Conservation (phyloP, 768 basidiomycete species). For the Phaeotremella fagi region DNA sequence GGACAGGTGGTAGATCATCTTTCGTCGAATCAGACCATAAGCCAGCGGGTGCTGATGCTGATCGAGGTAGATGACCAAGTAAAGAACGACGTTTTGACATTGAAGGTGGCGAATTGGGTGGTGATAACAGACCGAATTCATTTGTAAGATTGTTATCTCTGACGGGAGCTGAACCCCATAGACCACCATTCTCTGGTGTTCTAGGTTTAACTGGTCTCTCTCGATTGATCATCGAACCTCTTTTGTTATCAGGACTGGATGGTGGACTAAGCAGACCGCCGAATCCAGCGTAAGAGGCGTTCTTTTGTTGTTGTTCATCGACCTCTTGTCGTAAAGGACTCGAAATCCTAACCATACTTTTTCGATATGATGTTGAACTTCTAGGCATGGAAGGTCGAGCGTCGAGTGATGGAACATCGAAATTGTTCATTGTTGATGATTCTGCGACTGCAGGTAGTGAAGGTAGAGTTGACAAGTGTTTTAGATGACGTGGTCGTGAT, state of each 20-base stretch:
- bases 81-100: conserved; percentile 11
- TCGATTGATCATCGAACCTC: conserved; percentile 18
- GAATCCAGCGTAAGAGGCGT: conserved; percentile 4
- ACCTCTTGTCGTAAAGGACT: conserved; percentile 44
- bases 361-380: conserved; percentile 18
- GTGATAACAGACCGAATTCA: conserved; percentile 13
- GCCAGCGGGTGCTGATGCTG: conserved; percentile 7
- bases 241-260: conserved; percentile 14
- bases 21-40: conserved; percentile 17
- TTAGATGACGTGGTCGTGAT: conserved; percentile 27
- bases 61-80: not conserved
- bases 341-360: conserved; percentile 33
- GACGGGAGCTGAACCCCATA: conserved; percentile 16
- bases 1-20: conserved; percentile 1
- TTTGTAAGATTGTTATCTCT: conserved; percentile 2
- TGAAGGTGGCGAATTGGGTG: conserved; percentile 22
- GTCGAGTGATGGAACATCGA: conserved; percentile 6
- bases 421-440: not conserved
- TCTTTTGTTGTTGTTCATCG: conserved; percentile 27
- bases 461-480: conserved; percentile 11
- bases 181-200: not conserved
- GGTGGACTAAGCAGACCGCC: conserved; percentile 33
- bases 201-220: conserved; percentile 17
- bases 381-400: conserved; percentile 14
- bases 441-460: not conserved